These are phyloP conservation scores for Trametes cingulata DNA, from an alignment of 768 basidiomycete species.

Conservation along the genomic window DNA sequence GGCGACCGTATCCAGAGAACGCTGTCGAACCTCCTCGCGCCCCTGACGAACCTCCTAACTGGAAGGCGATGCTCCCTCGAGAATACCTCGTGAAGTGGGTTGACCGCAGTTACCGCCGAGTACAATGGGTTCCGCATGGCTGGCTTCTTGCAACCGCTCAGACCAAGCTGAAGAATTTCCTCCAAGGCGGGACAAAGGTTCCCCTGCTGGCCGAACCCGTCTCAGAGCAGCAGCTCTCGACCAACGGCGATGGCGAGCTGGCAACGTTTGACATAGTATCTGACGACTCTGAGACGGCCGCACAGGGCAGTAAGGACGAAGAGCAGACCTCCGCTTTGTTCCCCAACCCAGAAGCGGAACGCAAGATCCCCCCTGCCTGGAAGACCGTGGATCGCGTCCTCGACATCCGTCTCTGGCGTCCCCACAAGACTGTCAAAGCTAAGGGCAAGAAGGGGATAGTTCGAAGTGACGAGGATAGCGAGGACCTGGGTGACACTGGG, in stretches of 20 bases:
- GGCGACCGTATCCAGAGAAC: slow-evolving; percentile 78
- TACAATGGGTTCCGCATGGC: slow-evolving; percentile 91
- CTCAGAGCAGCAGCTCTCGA: slow-evolving; percentile 35
- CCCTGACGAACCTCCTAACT: slow-evolving; percentile 44
- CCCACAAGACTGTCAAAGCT: slow-evolving; percentile 30
- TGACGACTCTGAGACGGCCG: slow-evolving; percentile 24
- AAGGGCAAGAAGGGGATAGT: slow-evolving; percentile 30
- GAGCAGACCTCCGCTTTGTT: slow-evolving; percentile 31
- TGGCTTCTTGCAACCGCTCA: slow-evolving; percentile 76
- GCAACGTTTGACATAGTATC: slow-evolving; percentile 42
- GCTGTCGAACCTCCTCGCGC: slow-evolving; percentile 53
- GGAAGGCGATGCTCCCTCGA: slow-evolving; percentile 68
- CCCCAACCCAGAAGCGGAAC: slow-evolving; percentile 69
- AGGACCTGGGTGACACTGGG: slow-evolving; percentile 34
- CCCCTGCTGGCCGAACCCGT: slow-evolving; percentile 56
- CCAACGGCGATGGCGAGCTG: slow-evolving; percentile 29
- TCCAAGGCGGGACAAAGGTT: slow-evolving; percentile 66
- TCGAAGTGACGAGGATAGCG: slow-evolving; percentile 33
- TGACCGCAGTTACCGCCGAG: slow-evolving; percentile 72
- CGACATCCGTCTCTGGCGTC: slow-evolving; percentile 70
- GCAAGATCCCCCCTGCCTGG: slow-evolving; percentile 77
- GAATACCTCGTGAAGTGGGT: slow-evolving; percentile 95
- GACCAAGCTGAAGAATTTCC: slow-evolving; percentile 76
- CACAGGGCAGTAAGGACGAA: slow-evolving; percentile 1
- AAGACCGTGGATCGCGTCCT: slow-evolving; percentile 90